Conservation (phyloP, 2,329 filamentous ascomycete genomes). For the Penicillium sp. region DNA sequence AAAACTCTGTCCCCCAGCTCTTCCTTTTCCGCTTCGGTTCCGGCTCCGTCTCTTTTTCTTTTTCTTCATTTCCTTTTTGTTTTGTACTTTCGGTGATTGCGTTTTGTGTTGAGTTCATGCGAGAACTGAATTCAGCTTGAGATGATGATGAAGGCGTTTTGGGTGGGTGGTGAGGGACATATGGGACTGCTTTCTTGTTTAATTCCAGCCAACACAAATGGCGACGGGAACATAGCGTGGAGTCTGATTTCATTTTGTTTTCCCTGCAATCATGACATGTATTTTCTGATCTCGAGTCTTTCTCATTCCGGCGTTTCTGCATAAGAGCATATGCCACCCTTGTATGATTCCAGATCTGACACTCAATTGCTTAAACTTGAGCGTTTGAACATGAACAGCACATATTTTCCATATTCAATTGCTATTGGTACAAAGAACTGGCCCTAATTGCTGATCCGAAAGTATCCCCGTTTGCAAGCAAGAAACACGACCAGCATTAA, state of each 20-base stretch:
- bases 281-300: not conserved
- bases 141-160: not conserved
- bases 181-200: not conserved
- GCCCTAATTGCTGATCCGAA: not conserved
- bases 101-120: not conserved
- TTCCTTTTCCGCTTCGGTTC: not conserved
- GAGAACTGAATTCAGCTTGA: not conserved
- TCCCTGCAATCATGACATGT: not conserved
- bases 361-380: not conserved
- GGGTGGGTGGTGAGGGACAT: not conserved
- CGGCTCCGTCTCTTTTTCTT: not conserved
- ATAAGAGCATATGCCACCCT: not conserved
- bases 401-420: not conserved
- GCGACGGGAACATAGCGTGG: not conserved
- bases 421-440: not conserved
- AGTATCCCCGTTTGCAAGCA: not conserved
- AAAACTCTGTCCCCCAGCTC: not conserved
- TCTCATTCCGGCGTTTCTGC: not conserved
- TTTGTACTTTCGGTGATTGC: not conserved
- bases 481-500: not conserved
- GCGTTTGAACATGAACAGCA: not conserved
- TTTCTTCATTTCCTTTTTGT: not conserved
- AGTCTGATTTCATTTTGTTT: not conserved
- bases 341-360: conserved; percentile 1
- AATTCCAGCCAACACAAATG: not conserved